A percentile compares a stretch with the other conserved stretches of the same genome.
Conservation (phyloP, 2,329 filamentous ascomycete species). For the Neobulgaria alba region DNA sequence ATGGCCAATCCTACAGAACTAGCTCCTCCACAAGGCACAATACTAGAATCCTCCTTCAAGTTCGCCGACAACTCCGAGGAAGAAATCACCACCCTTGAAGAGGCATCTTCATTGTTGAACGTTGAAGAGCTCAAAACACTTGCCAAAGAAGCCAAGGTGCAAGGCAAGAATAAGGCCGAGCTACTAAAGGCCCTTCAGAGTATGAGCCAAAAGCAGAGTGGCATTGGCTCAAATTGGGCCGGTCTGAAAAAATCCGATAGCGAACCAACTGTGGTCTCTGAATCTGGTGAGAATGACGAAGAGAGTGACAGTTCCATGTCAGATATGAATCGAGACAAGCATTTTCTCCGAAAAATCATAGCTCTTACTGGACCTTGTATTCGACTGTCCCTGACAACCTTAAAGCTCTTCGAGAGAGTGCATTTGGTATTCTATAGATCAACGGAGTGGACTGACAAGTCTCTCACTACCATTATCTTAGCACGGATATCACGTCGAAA, state of each 20-base stretch:
- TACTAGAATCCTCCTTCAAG: constrained; percentile 50
- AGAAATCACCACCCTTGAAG: constrained; percentile 67
- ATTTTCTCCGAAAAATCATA: constrained; percentile 72
- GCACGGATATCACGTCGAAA: constrained; percentile 81
- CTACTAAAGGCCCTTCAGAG: constrained; percentile 65
- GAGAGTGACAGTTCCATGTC: constrained; percentile 27
- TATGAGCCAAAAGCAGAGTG: constrained; percentile 65
- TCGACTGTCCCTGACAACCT: constrained; percentile 60
- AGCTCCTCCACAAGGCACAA: constrained; percentile 36
- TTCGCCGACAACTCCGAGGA: constrained; percentile 76
- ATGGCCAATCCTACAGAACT: constrained; percentile 36
- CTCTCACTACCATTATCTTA: constrained; percentile 86
- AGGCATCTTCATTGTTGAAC: constrained; percentile 73
- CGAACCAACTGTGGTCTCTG: constrained; percentile 40
- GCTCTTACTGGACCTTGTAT: constrained; percentile 75
- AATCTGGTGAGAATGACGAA: constrained; percentile 38
- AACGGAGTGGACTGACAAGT: constrained; percentile 96
- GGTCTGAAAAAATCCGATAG: constrained; percentile 48
- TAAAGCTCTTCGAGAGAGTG: constrained; percentile 85
- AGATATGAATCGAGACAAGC: constrained; percentile 53
- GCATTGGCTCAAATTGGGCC: constrained; percentile 64
- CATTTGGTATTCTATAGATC: constrained; percentile 95
- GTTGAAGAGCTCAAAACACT: constrained; percentile 80
- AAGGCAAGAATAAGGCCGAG: constrained; percentile 82
- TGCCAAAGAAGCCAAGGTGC: constrained; percentile 77